Percentiles rank a stretch among this genome's conserved stretches.
These are phyloP conservation scores for Puccinia triticina DNA, from an alignment of 1,284 basidiomycete species.

Conservation along the genomic window DNA sequence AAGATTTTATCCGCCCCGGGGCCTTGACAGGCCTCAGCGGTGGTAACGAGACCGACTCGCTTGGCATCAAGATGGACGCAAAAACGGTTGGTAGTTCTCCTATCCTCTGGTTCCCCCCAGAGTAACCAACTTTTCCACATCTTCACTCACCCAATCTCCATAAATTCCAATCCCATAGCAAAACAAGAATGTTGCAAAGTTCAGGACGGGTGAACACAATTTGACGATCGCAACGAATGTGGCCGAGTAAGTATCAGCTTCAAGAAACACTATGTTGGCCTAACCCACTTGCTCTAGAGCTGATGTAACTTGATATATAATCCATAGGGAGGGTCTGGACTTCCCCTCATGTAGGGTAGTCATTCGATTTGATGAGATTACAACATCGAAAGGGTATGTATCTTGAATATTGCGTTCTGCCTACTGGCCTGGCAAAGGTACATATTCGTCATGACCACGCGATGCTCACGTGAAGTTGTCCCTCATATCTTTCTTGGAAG, in stretches of 20 bases:
- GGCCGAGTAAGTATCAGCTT: slow-evolving; percentile 65
- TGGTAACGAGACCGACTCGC: slow-evolving; percentile 59
- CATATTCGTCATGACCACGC: no score
- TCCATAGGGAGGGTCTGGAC: slow-evolving; percentile 43
- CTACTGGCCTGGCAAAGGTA: slow-evolving; percentile 61
- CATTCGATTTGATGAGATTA: slow-evolving; percentile 47
- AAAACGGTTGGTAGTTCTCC: slow-evolving; percentile 2
- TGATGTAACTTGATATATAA: neutral
- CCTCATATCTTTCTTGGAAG: slow-evolving; percentile 14
- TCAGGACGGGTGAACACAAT: slow-evolving; percentile 71
- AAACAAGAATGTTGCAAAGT: slow-evolving; percentile 68
- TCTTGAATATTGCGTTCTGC: slow-evolving; percentile 64
- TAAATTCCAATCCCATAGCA: slow-evolving; percentile 63
- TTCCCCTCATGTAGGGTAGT: slow-evolving; percentile 42
- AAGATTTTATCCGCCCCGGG: slow-evolving; percentile 67
- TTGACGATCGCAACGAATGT: slow-evolving; percentile 78
- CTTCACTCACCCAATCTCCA: neutral
- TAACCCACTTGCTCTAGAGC: neutral
- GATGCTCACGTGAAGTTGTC: neutral
- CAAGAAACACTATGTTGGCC: neutral
- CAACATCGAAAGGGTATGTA: slow-evolving; percentile 49
- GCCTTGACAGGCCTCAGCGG: slow-evolving; percentile 73
- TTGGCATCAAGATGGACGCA: slow-evolving; percentile 60
- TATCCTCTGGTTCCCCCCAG: neutral
- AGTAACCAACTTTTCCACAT: neutral